These are phyloP conservation scores for Mycena crocata DNA, from an alignment of 768 basidiomycete species.

Conservation along the genomic window DNA sequence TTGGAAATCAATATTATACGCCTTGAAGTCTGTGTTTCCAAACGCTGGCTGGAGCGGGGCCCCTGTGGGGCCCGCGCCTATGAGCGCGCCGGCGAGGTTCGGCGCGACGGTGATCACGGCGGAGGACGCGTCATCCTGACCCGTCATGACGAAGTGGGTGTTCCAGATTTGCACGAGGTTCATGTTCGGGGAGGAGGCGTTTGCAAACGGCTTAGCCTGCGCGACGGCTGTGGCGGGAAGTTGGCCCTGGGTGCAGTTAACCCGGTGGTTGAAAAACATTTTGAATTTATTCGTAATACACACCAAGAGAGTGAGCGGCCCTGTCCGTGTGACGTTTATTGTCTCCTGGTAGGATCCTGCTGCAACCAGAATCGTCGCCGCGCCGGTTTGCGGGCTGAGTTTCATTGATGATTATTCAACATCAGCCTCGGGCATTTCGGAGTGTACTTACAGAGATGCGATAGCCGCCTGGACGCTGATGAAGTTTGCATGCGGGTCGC, in stretches of 20 bases:
- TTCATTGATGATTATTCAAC: background rate
- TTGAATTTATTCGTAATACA: too few relatives aligned
- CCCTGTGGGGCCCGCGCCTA: slow-evolving; percentile 70
- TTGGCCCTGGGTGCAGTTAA: slow-evolving; percentile 61
- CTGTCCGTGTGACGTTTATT: slow-evolving; percentile 65
- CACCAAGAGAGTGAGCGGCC: slow-evolving; percentile 70
- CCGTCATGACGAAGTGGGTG: slow-evolving; percentile 53
- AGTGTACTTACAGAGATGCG: slow-evolving; percentile 59
- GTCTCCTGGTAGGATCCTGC: slow-evolving; percentile 71
- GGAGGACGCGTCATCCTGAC: slow-evolving; percentile 67
- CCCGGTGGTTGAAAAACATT: too few relatives aligned
- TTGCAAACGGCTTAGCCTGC: slow-evolving; percentile 52
- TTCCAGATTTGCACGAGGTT: slow-evolving; percentile 70
- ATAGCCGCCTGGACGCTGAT: slow-evolving; percentile 67
- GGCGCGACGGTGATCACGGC: slow-evolving; percentile 70
- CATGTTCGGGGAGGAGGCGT: slow-evolving; percentile 57
- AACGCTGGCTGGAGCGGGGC: slow-evolving; percentile 63
- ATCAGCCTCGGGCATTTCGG: too few relatives aligned
- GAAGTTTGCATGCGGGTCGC: slow-evolving; percentile 59
- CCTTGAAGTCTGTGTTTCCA: slow-evolving; percentile 69
- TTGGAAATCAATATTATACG: slow-evolving; percentile 75
- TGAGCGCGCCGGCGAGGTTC: slow-evolving; percentile 65
- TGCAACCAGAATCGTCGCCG: slow-evolving; percentile 64
- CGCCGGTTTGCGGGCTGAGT: slow-evolving; percentile 53
- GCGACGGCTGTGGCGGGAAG: slow-evolving; percentile 49